These are phyloP conservation scores for Anthoceros angustus DNA, from an alignment of 225 moss, liverwort and hornwort species.

Conservation along the genomic window DNA sequence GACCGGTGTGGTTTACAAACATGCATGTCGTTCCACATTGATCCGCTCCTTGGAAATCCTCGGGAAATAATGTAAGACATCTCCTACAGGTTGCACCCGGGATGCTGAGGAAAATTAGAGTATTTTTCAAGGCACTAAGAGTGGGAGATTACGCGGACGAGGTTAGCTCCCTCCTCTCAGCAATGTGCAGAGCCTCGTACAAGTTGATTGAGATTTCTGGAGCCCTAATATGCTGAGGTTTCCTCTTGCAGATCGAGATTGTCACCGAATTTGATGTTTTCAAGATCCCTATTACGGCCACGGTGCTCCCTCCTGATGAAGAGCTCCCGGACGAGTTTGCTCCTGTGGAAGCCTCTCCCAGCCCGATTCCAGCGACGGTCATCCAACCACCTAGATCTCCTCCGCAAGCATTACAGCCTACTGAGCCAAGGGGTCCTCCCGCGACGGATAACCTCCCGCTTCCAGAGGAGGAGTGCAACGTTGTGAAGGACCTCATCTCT, in stretches of 20 bases:
- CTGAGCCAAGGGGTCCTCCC: neutral
- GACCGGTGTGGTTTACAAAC: neutral
- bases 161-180: neutral
- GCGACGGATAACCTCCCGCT: neutral
- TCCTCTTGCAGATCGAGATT: neutral
- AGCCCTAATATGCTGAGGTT: neutral
- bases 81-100: neutral
- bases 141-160: neutral
- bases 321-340: neutral
- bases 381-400: neutral
- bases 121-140: neutral
- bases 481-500: neutral
- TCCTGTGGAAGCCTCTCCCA: too few species aligned
- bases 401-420: neutral
- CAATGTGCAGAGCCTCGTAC: neutral
- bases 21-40: neutral
- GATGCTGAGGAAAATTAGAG: neutral
- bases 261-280: neutral
- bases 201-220: neutral
- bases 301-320: neutral
- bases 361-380: neutral
- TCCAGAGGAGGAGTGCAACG: neutral
- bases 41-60: neutral
- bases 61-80: neutral
- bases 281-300: neutral